These are phyloP conservation scores for Amanita subjunquillea DNA, from an alignment of 768 basidiomycete species.

Conservation along the genomic window DNA sequence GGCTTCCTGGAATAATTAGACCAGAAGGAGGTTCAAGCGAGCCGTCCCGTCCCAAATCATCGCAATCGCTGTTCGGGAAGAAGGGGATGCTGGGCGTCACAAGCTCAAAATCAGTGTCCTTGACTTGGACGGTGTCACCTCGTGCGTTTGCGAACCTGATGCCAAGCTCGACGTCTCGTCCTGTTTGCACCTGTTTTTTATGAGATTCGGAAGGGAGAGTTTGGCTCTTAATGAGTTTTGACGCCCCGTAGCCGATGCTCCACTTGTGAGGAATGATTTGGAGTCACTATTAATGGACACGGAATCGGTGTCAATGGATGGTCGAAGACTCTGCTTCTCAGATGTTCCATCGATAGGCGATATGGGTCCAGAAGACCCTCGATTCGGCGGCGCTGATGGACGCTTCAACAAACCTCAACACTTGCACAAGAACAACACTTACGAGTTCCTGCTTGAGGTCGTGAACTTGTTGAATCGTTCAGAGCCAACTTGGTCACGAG, in stretches of 20 bases:
- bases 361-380: slow-evolving; percentile 3
- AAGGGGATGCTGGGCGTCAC: slow-evolving; percentile 49
- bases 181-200: slow-evolving; percentile 30
- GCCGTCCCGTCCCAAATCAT: slow-evolving; percentile 33
- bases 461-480: background rate
- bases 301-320: slow-evolving; percentile 14
- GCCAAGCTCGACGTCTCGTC: slow-evolving; percentile 21
- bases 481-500: background rate
- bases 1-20: slow-evolving; percentile 29
- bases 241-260: slow-evolving; percentile 25
- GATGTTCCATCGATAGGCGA: slow-evolving; percentile 2
- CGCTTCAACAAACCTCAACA: background rate
- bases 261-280: slow-evolving; percentile 25
- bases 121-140: slow-evolving; percentile 60
- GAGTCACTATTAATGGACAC: slow-evolving; percentile 22
- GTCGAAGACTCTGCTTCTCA: slow-evolving; percentile 6
- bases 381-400: slow-evolving; percentile 5
- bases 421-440: background rate
- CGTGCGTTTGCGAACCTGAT: slow-evolving; percentile 14
- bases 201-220: slow-evolving; percentile 58
- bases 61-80: slow-evolving; percentile 33
- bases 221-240: slow-evolving; percentile 44
- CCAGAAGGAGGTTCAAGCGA: slow-evolving; percentile 21
- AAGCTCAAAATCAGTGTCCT: slow-evolving; percentile 78
- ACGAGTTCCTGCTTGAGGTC: background rate